A percentile compares a stretch with the other conserved stretches of the same genome.
These are phyloP conservation scores for Lentinula edodes DNA, from an alignment of 768 basidiomycete species.

Conservation along the genomic window DNA sequence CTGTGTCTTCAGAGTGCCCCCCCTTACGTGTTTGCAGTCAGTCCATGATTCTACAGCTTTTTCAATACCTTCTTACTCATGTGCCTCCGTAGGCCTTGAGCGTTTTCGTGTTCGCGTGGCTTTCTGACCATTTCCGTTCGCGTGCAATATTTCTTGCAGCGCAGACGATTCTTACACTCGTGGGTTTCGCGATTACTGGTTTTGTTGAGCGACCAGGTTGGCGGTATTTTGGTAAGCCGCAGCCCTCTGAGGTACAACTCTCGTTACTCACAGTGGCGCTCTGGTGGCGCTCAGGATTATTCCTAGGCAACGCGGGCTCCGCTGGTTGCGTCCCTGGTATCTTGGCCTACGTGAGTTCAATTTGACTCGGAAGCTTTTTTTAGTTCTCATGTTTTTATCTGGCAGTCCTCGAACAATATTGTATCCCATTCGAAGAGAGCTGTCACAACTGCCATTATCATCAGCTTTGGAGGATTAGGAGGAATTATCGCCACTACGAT, in stretches of 20 bases:
- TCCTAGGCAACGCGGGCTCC: constrained; percentile 39
- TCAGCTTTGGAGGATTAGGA: constrained; percentile 44
- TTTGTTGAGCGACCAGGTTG: constrained; percentile 20
- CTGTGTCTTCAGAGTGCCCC: no score
- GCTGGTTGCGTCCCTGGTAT: constrained; percentile 41
- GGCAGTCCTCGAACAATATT: constrained; percentile 44
- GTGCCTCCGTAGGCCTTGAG: constrained; percentile 25
- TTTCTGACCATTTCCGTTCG: constrained; percentile 38
- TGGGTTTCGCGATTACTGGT: constrained; percentile 33
- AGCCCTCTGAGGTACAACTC: background rate
- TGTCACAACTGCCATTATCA: constrained; percentile 39
- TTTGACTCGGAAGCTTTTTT: background rate
- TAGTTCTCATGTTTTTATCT: background rate
- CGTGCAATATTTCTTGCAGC: constrained; percentile 36
- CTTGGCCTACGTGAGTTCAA: constrained; percentile 38
- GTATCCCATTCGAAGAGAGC: constrained; percentile 45
- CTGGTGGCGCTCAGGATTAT: constrained; percentile 31
- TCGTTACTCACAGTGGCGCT: background rate
- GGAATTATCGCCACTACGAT: constrained; percentile 42
- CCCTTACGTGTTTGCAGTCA: background rate
- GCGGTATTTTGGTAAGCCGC: constrained; percentile 4
- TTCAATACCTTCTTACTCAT: background rate
- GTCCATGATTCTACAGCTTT: background rate
- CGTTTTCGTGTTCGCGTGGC: constrained; percentile 39
- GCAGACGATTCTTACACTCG: constrained; percentile 30